A percentile compares a stretch with the other conserved stretches of the same genome.
Evolutionary conservation across 352 stramenopile species (phyloP).

Genomic region (Globisporangium carolinianum): DNA sequence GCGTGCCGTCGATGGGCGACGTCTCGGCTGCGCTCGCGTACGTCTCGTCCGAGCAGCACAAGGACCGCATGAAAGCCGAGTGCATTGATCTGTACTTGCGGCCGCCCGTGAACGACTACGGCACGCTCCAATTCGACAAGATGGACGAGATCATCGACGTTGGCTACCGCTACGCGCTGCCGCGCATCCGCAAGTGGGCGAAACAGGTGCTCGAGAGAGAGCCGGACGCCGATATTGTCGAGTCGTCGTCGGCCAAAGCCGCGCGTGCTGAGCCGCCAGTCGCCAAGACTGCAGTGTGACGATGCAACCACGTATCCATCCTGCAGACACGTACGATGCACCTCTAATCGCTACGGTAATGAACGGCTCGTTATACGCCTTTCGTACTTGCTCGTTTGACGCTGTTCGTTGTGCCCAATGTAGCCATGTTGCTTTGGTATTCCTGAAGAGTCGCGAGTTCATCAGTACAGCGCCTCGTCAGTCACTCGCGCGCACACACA

Average conservation of each 20-base stretch:
- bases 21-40: conserved; percentile 84
- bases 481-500: conserved; percentile 2
- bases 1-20: conserved; percentile 90
- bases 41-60: conserved; percentile 88
- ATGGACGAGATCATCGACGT: conserved; percentile 88
- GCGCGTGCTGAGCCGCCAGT: too few relatives aligned
- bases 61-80: conserved; percentile 76
- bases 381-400: too few relatives aligned
- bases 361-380: too few relatives aligned
- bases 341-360: too few relatives aligned
- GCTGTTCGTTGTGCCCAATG: too few relatives aligned
- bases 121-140: conserved; percentile 91
- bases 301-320: too few relatives aligned
- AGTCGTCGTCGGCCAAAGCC: neutral
- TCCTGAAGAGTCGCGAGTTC: too few relatives aligned
- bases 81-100: conserved; percentile 86
- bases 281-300: too few relatives aligned
- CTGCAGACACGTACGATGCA: too few relatives aligned
- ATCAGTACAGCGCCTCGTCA: neutral
- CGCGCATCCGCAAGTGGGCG: conserved; percentile 56
- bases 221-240: conserved; percentile 55
- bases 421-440: too few relatives aligned
- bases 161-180: conserved; percentile 77
- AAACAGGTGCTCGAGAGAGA: conserved; percentile 42
- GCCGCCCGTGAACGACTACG: conserved; percentile 85